These are phyloP conservation scores for Podaxis carcinomalis DNA, from an alignment of 768 basidiomycete species.

Conservation along the genomic window DNA sequence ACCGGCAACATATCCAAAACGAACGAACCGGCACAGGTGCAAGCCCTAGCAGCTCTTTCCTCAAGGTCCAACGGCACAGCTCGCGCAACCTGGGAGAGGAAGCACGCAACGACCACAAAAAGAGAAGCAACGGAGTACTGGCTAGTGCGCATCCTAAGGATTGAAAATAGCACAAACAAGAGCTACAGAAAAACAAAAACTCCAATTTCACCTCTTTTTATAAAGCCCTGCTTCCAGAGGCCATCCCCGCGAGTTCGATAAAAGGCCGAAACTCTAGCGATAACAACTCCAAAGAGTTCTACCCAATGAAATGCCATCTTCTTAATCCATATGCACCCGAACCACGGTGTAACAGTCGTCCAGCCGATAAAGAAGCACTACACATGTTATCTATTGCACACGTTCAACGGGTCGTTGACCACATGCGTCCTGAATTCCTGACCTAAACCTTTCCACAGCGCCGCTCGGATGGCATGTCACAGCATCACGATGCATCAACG, in stretches of 20 bases:
- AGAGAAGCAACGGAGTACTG: neutral
- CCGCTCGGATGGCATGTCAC: neutral
- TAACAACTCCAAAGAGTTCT: neutral
- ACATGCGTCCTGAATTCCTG: neutral
- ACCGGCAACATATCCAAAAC: neutral
- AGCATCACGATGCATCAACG: neutral
- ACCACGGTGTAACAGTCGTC: neutral
- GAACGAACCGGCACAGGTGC: slow-evolving; percentile 3
- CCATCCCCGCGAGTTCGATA: neutral
- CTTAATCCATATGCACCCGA: neutral
- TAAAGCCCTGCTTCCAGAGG: too few relatives aligned
- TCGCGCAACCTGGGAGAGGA: neutral
- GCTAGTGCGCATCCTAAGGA: neutral
- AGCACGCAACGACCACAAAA: neutral
- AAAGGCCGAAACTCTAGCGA: neutral
- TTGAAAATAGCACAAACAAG: neutral
- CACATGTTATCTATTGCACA: neutral
- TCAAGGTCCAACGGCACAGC: slow-evolving; percentile 1
- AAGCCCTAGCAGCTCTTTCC: neutral
- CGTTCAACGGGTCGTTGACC: neutral
- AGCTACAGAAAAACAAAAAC: too few relatives aligned
- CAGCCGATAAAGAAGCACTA: neutral
- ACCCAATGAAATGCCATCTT: neutral
- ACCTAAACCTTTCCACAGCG: neutral
- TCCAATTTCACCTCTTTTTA: too few relatives aligned